Evolutionary conservation across 768 basidiomycete genomes (phyloP).

Genomic region (Amanita muscaria): DNA sequence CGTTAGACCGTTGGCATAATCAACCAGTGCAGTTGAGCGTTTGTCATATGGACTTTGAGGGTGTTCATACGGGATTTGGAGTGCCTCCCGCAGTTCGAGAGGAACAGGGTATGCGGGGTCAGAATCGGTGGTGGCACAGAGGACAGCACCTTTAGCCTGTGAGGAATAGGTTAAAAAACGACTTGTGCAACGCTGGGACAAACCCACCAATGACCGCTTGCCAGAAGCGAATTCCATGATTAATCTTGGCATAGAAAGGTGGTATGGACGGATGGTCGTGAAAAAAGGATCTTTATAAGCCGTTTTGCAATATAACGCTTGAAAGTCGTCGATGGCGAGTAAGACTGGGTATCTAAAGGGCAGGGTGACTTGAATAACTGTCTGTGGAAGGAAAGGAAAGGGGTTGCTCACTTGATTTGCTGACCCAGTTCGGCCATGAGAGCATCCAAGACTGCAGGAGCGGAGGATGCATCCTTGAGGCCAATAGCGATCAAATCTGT

Average conservation of each 20-base stretch:
- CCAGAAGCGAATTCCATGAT: constrained; percentile 77
- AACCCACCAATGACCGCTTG: constrained; percentile 53
- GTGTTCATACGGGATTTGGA: constrained; percentile 35
- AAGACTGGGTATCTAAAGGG: constrained; percentile 60
- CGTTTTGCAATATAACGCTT: constrained; percentile 63
- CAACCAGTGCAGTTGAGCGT: constrained; percentile 37
- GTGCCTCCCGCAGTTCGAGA: constrained; percentile 55
- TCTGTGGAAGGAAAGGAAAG: constrained; percentile 13
- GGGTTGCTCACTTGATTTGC: constrained; percentile 46
- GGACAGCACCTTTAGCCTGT: constrained; percentile 60
- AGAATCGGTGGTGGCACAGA: constrained; percentile 60
- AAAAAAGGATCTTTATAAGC: constrained; percentile 71
- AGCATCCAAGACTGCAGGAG: constrained; percentile 48
- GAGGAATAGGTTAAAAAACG: not conserved
- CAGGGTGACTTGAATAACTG: not conserved
- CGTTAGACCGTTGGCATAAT: constrained; percentile 44
- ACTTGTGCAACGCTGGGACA: not conserved
- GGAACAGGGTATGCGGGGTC: constrained; percentile 51
- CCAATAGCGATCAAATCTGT: constrained; percentile 51
- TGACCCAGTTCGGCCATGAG: constrained; percentile 52
- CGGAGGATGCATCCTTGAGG: constrained; percentile 38
- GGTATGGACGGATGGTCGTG: constrained; percentile 58
- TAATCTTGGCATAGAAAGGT: constrained; percentile 70
- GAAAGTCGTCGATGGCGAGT: constrained; percentile 83
- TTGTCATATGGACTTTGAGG: constrained; percentile 48